These are phyloP conservation scores for Podaxis sp. DNA, from an alignment of 768 basidiomycete genomes.

Conservation along the genomic window DNA sequence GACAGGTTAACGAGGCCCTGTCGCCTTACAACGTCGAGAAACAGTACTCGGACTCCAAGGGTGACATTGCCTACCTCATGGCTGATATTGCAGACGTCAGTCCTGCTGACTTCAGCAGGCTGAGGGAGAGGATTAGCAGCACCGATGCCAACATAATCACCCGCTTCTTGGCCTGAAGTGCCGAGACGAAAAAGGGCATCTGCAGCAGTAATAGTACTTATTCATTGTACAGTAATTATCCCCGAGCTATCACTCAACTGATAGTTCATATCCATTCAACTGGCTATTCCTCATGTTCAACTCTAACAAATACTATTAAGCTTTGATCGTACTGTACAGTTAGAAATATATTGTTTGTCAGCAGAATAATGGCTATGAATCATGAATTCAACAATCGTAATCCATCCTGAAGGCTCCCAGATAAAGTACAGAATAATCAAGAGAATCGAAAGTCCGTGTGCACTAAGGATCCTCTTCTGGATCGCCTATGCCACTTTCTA, in stretches of 20 bases:
- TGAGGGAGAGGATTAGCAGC: slow-evolving; percentile 73
- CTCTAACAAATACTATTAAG: background rate
- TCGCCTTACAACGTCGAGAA: slow-evolving; percentile 98
- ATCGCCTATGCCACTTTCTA: slow-evolving; percentile 87
- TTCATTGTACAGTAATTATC: slow-evolving; percentile 18
- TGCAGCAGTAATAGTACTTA: slow-evolving; percentile 22
- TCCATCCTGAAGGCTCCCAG: background rate
- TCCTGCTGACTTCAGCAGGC: slow-evolving; percentile 67
- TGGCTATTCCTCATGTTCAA: slow-evolving; percentile 24
- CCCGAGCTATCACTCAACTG: slow-evolving; percentile 32
- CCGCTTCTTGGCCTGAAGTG: slow-evolving; percentile 61
- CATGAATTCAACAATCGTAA: background rate
- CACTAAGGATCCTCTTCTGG: slow-evolving; percentile 78
- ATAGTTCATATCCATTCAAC: slow-evolving; percentile 41
- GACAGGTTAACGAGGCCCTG: slow-evolving; percentile 89
- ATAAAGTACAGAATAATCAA: slow-evolving; percentile 10
- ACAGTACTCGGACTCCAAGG: slow-evolving; percentile 97
- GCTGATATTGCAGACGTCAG: slow-evolving; percentile 95
- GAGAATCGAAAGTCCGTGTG: background rate
- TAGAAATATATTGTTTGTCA: slow-evolving; percentile 6
- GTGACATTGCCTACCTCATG: slow-evolving; percentile 91
- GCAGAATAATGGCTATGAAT: background rate
- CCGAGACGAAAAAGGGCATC: slow-evolving; percentile 21
- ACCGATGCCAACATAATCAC: slow-evolving; percentile 90
- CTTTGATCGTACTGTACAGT: slow-evolving; percentile 15